Evolutionary conservation across 2,329 filamentous ascomycete species (phyloP).

Genomic region (Cryphonectria naterciae): DNA sequence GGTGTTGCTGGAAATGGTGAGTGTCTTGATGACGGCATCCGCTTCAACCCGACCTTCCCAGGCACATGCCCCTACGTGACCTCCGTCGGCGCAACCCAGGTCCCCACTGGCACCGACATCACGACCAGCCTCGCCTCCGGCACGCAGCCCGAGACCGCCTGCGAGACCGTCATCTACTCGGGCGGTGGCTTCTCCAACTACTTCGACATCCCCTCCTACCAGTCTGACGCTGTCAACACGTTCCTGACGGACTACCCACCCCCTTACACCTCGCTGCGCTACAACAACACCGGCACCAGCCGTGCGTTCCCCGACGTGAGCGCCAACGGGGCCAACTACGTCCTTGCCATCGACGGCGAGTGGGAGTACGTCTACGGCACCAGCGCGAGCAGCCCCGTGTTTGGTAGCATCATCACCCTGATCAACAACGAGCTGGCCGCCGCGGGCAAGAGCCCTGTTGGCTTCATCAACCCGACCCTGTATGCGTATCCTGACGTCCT

Average conservation of each 20-base stretch:
- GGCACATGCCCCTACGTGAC: slow-evolving; percentile 52
- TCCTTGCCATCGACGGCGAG: slow-evolving; percentile 24
- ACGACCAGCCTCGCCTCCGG: slow-evolving; percentile 19
- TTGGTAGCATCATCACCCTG: slow-evolving; percentile 26
- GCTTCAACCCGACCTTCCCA: slow-evolving; percentile 49
- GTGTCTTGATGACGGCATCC: slow-evolving; percentile 40
- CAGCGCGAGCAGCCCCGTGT: slow-evolving; percentile 23
- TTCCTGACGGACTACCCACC: slow-evolving; percentile 26
- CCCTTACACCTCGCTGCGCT: slow-evolving; percentile 20
- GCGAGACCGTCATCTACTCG: slow-evolving; percentile 26
- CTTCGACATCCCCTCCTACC: slow-evolving; percentile 26
- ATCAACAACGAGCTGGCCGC: slow-evolving; percentile 27
- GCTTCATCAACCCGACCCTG: slow-evolving; percentile 27
- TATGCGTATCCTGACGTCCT: slow-evolving; percentile 27
- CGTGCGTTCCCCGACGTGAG: slow-evolving; percentile 27
- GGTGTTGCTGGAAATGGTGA: slow-evolving; percentile 41
- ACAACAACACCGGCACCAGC: slow-evolving; percentile 27
- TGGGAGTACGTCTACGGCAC: slow-evolving; percentile 27
- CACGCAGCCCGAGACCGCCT: slow-evolving; percentile 27
- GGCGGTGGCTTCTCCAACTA: slow-evolving; percentile 29
- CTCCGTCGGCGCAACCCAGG: slow-evolving; percentile 41
- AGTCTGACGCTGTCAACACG: slow-evolving; percentile 24
- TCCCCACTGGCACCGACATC: slow-evolving; percentile 27
- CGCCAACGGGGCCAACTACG: slow-evolving; percentile 28
- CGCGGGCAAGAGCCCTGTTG: slow-evolving; percentile 27